phyloP scores from a whole-genome alignment of 768 basidiomycete genomes.

The Boletus rex-veris region DNA sequence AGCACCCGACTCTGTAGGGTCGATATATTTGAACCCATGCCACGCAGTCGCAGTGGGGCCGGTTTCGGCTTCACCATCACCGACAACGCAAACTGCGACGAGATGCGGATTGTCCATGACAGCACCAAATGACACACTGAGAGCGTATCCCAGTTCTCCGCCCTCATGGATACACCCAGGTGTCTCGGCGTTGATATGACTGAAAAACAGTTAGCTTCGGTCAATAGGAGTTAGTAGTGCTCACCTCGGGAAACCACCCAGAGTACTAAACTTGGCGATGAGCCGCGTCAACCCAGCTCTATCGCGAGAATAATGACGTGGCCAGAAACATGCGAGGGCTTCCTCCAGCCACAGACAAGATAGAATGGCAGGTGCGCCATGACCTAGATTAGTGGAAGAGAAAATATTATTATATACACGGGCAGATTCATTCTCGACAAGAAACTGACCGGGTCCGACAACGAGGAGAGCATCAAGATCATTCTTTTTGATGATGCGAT shows the following conservation, averaged over 20 bases:
- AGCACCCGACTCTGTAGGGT: constrained; percentile 85
- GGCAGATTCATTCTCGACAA: background rate
- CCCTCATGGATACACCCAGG: constrained; percentile 93
- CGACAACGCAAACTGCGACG: constrained; percentile 76
- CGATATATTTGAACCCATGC: constrained; percentile 88
- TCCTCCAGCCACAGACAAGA: constrained; percentile 85
- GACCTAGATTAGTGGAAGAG: constrained; percentile 38
- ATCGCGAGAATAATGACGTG: constrained; percentile 56
- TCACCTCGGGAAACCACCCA: constrained; percentile 80
- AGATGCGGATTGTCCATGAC: constrained; percentile 91
- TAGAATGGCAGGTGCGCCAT: constrained; percentile 87
- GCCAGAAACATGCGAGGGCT: constrained; percentile 56
- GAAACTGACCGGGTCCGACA: constrained; percentile 63
- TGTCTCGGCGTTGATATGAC: constrained; percentile 78
- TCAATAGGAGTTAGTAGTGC: constrained; percentile 5
- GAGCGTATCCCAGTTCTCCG: constrained; percentile 85
- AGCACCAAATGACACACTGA: constrained; percentile 81
- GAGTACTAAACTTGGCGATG: constrained; percentile 71
- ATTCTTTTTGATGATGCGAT: constrained; percentile 57
- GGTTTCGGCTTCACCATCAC: constrained; percentile 84
- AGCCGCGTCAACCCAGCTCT: constrained; percentile 60
- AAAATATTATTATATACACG: background rate
- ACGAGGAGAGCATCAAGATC: constrained; percentile 68
- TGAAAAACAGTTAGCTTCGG: constrained; percentile 20
- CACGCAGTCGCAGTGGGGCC: constrained; percentile 78